A percentile compares a stretch with the other conserved stretches of the same genome.
Conservation (phyloP, 1,139 yeast genomes). For the Sugiyamaella castrensis region DNA sequence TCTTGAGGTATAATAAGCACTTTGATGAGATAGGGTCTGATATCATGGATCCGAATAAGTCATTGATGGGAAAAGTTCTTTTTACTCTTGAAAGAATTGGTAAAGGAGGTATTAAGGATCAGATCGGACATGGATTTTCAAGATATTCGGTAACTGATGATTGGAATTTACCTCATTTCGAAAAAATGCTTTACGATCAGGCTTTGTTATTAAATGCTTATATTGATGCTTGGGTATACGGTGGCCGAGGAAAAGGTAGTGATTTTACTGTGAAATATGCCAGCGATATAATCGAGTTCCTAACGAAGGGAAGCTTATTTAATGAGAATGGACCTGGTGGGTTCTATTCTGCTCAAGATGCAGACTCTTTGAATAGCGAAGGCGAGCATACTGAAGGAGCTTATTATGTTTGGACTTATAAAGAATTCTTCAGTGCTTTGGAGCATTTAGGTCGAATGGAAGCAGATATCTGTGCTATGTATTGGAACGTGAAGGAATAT, state of each 20-base stretch:
- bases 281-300: slow-evolving; percentile 32
- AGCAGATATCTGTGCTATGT: slow-evolving; percentile 39
- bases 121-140: slow-evolving; percentile 40
- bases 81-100: slow-evolving; percentile 35
- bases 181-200: slow-evolving; percentile 42
- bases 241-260: slow-evolving; percentile 13
- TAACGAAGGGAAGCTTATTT: slow-evolving; percentile 30
- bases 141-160: slow-evolving; percentile 42
- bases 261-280: slow-evolving; percentile 23
- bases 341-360: slow-evolving; percentile 38
- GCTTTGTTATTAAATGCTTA: slow-evolving; percentile 38
- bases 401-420: slow-evolving; percentile 39
- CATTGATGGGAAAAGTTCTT: slow-evolving; percentile 14
- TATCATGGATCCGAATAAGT: slow-evolving; percentile 1
- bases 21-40: slow-evolving; percentile 13
- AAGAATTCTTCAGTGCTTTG: slow-evolving; percentile 36
- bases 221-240: slow-evolving; percentile 31
- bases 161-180: slow-evolving; percentile 43
- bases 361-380: slow-evolving; percentile 33
- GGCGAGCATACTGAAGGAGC: slow-evolving; percentile 37
- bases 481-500: slow-evolving; percentile 37
- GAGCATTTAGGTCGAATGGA: slow-evolving; percentile 26
- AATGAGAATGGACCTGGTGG: slow-evolving; percentile 28
- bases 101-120: slow-evolving; percentile 41
- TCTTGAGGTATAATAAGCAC: slow-evolving; percentile 26